Evolutionary conservation across 1,284 basidiomycete species (phyloP), one percentile per base, ranked within the genome.

Genomic region (Vanrija sp.): DNA sequence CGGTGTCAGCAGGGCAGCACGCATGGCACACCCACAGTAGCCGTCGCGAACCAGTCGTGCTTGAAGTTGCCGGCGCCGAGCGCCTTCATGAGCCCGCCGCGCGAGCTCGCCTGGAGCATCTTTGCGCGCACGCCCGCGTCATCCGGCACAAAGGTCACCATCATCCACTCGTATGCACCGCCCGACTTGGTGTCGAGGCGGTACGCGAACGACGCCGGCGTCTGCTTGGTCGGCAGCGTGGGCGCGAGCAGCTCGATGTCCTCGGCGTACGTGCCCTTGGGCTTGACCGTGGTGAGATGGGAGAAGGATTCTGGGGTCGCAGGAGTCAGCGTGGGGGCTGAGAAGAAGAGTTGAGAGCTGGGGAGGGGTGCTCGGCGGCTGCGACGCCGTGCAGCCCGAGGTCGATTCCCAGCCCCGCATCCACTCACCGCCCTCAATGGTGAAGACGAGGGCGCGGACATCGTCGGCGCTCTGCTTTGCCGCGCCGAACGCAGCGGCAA

Each of bases 101-200:
- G 84, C 0, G 87, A 86, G 1, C 90, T 87, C n/a, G 91, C 91
- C 73, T 94, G 93, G 26, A 95, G 80, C 91, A 94, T 95, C 88
- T 95, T 77, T 19, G 71, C 68, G 43, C 75, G 65, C 52, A 76
- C 74, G 5, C 67, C 69, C n/a, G 75, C 75, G 54, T 72, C 66
- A 55, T 77, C 75, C 5, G 75, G 75, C 4, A 77, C 74, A 58
- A 69, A 77, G 1, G 73, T 75, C 51, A 77, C 65, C 69, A 75
- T 72, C 68, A 76, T 72, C 75, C 75, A 77, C 55, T 75, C 73
- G 48, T 63, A 73, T 44, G 63, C 64, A 4, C 70, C 72, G 9
- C 43, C 61, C 18, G 64, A 62, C 52, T 72, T 69, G 45, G 60
- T 62, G 54, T 76, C 75, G 23, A 73, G 63, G 26, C 73, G 64